Conservation (phyloP, 139 green algal species). For the Nannochloris sp. region DNA sequence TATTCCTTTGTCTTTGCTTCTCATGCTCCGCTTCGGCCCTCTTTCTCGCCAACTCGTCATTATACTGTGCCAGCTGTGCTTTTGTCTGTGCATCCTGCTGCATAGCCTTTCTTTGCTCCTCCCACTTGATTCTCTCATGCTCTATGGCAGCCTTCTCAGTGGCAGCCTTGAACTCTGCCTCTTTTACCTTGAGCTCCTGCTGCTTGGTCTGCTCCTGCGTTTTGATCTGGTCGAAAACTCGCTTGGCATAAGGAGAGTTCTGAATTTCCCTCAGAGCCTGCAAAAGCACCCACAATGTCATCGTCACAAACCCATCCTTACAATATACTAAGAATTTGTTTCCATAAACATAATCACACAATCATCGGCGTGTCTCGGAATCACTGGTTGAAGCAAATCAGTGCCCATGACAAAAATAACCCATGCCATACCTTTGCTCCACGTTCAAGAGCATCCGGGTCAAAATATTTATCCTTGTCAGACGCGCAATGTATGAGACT, state of each 20-base stretch:
- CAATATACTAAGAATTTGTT: no score
- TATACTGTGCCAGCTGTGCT: conserved; percentile 64
- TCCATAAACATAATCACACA: no score
- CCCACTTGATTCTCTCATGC: conserved; percentile 70
- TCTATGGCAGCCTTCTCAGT: conserved; percentile 45
- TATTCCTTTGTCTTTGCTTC: conserved; percentile 67
- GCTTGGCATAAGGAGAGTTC: conserved; percentile 80
- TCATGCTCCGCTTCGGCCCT: conserved; percentile 64
- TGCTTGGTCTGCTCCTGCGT: conserved; percentile 90
- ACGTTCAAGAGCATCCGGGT: conserved; percentile 93
- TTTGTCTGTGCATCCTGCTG: conserved; percentile 83
- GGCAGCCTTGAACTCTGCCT: conserved; percentile 61
- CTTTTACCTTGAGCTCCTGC: conserved; percentile 60
- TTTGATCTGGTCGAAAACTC: conserved; percentile 80
- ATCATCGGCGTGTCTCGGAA: no score
- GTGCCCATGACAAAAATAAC: background rate
- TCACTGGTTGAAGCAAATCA: no score
- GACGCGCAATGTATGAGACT: conserved; percentile 9
- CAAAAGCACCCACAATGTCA: background rate
- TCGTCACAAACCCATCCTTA: background rate
- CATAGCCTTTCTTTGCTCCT: conserved; percentile 79
- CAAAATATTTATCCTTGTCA: conserved; percentile 57
- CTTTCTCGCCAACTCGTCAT: conserved; percentile 71
- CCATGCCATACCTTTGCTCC: conserved; percentile 61
- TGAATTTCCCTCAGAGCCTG: conserved; percentile 92